Evolutionary conservation across 192 early-diverging fungal genomes (phyloP), one percentile per base, ranked within the genome.

Genomic region (Pilobolus umbonatus): DNA sequence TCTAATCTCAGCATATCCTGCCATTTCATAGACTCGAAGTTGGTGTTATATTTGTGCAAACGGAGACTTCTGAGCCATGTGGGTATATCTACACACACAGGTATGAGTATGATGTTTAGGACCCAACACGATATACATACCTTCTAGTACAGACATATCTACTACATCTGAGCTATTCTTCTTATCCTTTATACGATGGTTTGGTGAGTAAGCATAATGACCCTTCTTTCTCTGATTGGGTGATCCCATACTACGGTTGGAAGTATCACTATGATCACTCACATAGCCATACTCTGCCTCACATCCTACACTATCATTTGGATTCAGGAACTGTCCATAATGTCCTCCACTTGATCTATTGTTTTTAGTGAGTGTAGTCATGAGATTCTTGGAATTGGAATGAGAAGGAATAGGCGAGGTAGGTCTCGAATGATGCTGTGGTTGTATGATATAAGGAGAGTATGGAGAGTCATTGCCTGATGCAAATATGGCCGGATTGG

Each of bases 11-110:
- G 85, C 61, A 98, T 90, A 32, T 91, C 86, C 48, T 85, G 82
- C 93, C 94, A 98, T 54, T 87, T 75, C 84, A 91, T 86, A 8
- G 76, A 76, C 29, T 93, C 88, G 80, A 98, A 95, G 31, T 91
- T 83, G 15, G 82, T 64, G 17, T 89, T 92, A 77, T 98, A 98
- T 77, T 98, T 98, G 80, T 98, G 96, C 62, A 98, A 78, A 26
- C 96, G 87, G 35, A 97, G 78, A 47, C 84, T 86, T 39, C 94
- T 75, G 56, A 98, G 80, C 96, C 96, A 98, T 34, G 83, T 80
- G 8, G 94, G 92, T 68, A 95, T 91, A 78, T 98, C 96, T 80
- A 46, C 14, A 55, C 4, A 36, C 15, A 17, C n/a, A 10, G 19
- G n/a, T 29, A 21, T 5, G 12, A 24, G 1, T 25, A 38, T 25